These are phyloP conservation scores for Hypoxylon fuscum DNA, from an alignment of 495 filamentous ascomycete species.

Conservation along the genomic window DNA sequence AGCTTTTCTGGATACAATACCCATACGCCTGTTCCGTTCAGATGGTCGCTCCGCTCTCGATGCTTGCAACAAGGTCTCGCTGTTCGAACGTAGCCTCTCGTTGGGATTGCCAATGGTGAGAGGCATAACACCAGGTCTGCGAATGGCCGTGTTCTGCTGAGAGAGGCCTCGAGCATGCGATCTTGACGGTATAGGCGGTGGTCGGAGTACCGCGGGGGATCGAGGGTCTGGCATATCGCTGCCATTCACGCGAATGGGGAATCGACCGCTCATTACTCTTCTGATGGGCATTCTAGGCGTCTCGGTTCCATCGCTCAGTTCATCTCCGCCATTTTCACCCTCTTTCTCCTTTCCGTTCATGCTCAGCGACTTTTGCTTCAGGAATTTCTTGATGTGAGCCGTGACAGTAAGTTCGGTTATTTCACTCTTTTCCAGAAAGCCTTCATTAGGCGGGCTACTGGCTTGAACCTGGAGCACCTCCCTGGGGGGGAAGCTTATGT, in stretches of 20 bases:
- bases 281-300: conserved; percentile 77
- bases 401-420: conserved; percentile 73
- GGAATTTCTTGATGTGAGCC: conserved; percentile 76
- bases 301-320: conserved; percentile 71
- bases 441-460: conserved; percentile 55
- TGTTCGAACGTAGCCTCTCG: conserved; percentile 89
- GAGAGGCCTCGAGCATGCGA: conserved; percentile 83
- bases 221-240: conserved; percentile 64
- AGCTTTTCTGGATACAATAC: conserved; percentile 79
- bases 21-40: conserved; percentile 77
- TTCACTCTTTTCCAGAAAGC: conserved; percentile 57
- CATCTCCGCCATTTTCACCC: conserved; percentile 70
- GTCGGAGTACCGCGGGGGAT: conserved; percentile 70
- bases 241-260: conserved; percentile 82
- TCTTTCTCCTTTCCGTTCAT: conserved; percentile 59
- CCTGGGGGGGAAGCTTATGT: conserved; percentile 73
- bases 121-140: conserved; percentile 74
- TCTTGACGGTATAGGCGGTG: conserved; percentile 76
- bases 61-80: conserved; percentile 75
- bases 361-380: conserved; percentile 66
- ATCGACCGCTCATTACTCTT: conserved; percentile 77
- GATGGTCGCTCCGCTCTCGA: conserved; percentile 59
- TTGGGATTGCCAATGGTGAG: conserved; percentile 72
- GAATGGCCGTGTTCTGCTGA: conserved; percentile 70
- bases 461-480: conserved; percentile 62